phyloP scores from a whole-genome alignment of 306 rosid genomes.

The Ammopiptanthus mongolicus region DNA sequence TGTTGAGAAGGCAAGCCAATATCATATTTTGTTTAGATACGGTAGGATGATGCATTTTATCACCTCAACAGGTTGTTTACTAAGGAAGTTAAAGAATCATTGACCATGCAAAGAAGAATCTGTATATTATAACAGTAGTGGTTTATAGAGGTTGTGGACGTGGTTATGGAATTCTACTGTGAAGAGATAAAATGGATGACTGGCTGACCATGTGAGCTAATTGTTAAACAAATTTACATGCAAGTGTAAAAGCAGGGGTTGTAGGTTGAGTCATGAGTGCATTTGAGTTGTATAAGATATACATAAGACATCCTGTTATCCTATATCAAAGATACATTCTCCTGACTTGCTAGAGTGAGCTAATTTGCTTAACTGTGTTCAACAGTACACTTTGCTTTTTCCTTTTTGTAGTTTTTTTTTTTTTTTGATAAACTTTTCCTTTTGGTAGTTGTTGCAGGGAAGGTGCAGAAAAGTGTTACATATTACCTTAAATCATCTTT shows the following conservation, averaged over 20 bases:
- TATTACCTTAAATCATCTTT: background rate
- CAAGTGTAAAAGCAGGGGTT: background rate
- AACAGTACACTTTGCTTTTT: background rate
- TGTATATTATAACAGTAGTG: background rate
- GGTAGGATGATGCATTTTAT: slow-evolving; percentile 1
- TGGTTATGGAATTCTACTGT: background rate
- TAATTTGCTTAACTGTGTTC: background rate
- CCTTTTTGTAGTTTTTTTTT: background rate
- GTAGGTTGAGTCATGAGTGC: slow-evolving; percentile 5
- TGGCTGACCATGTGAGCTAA: background rate
- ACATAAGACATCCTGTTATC: background rate
- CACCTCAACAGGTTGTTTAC: background rate
- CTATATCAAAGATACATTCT: background rate
- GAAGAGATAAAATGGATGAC: slow-evolving; percentile 1
- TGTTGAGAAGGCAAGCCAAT: background rate
- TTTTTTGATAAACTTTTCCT: background rate
- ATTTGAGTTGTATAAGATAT: slow-evolving; percentile 2
- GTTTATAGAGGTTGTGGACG: background rate
- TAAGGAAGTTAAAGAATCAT: background rate
- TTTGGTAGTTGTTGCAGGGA: background rate
- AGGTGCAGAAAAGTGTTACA: background rate
- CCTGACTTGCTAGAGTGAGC: background rate
- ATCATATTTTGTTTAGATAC: background rate
- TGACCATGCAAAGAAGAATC: background rate
- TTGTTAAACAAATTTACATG: background rate